Base-by-base conservation (phyloP, 1,284 basidiomycete species). In the Rhodotorula sp. region DNA sequence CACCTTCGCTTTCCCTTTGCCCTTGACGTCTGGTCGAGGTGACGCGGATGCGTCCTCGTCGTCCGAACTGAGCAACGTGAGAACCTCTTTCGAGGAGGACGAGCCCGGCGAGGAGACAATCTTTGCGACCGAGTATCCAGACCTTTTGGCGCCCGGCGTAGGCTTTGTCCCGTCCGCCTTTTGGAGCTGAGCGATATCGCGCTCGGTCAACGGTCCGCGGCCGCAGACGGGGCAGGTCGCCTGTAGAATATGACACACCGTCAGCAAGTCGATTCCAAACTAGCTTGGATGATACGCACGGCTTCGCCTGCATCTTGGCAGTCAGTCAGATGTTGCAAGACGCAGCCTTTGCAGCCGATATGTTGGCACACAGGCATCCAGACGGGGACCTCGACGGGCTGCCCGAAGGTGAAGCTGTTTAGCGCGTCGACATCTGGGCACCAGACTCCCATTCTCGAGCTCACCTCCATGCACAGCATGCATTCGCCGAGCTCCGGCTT, bases 281-380 rank as follows among this genome's bases (percentile, higher is more conserved):
- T 42, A 42, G 37, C 37, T 42, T 42, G 37, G 37, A 42, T 42
- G 37, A 42, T 0, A 64, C 73, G 29, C 0, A 87, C 84, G 61
- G 87, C 84, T 76, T 91, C 87, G 4, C 84, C 86, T 70, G 86
- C 86, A 74, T 88, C 87, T 64, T 87, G 83, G 73, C 87, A 87
- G 29, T 84, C 83, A 42, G 86, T 83, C 37, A 93, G 81, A 76
- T 88, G 88, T 18, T 86, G 85, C 14, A 90, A 79, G 24, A 93
- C 87, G 77, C 93, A 95, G 70, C 89, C 88, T 78, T 91, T 91
- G 80, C 93, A 95, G 3, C 77, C 80, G 17, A 72, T 74, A 70
- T 82, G 81, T 61, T 77, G 78, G 73, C 81, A 82, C 14, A 70
- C 69, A 7, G 81, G 81, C 30, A 82, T 55, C 62, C 77, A 81